Conservation (phyloP, 148 eudicot species). For the Silene uniflora region DNA sequence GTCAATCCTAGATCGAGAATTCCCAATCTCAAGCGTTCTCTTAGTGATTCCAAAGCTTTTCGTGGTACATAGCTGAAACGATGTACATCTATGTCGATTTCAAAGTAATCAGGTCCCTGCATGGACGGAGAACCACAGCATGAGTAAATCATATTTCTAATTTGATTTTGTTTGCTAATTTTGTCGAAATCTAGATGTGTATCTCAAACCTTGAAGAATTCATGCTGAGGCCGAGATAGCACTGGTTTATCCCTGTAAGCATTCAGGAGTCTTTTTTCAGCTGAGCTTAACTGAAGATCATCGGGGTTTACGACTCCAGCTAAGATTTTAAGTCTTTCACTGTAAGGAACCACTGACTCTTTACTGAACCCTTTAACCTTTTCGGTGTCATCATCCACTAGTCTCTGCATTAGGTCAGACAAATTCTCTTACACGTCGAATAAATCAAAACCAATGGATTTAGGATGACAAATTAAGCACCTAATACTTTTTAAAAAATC, state of each 20-base stretch:
- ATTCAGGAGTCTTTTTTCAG: constrained; percentile 75
- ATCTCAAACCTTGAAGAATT: constrained; percentile 54
- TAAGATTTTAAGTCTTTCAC: constrained; percentile 87
- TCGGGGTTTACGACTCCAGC: constrained; percentile 76
- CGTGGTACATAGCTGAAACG: constrained; percentile 86
- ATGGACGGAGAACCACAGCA: background rate
- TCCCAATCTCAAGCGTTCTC: constrained; percentile 67
- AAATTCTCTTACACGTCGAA: background rate
- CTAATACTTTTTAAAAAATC: background rate
- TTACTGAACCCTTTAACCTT: constrained; percentile 50
- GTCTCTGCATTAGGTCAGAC: constrained; percentile 36
- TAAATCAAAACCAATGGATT: background rate
- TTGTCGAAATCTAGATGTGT: background rate
- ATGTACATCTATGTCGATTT: constrained; percentile 86
- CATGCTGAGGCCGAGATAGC: constrained; percentile 88
- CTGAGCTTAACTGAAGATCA: constrained; percentile 63
- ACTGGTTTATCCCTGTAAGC: constrained; percentile 92
- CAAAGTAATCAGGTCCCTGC: constrained; percentile 87
- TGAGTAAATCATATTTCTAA: background rate
- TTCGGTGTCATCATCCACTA: constrained; percentile 62
- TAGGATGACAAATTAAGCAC: background rate
- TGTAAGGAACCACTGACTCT: constrained; percentile 56
- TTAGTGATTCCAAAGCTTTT: constrained; percentile 69
- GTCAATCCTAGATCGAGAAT: constrained; percentile 77
- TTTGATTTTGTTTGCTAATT: background rate